Percentiles rank a stretch among this genome's conserved stretches.
These are phyloP conservation scores for Cryptococcus sp. DNA, from an alignment of 1,284 basidiomycete species.

Conservation along the genomic window DNA sequence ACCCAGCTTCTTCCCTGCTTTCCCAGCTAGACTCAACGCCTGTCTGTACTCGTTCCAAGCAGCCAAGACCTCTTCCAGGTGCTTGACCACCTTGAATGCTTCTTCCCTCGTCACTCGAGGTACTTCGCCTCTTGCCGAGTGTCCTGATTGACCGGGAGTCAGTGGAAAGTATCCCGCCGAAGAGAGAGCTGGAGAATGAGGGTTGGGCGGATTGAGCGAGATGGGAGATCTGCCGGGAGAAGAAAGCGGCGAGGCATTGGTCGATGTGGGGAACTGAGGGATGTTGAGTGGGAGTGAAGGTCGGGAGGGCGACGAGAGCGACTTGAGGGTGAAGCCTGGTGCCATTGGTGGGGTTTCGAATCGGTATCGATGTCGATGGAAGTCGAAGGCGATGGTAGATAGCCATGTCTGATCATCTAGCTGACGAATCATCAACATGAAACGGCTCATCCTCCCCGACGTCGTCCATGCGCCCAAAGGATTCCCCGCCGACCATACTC, in stretches of 20 bases:
- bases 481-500: too few relatives aligned
- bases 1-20: constrained; percentile 19
- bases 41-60: constrained; percentile 28
- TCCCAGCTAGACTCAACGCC: constrained; percentile 9
- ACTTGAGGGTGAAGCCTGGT: constrained; percentile 1
- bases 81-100: constrained; percentile 21
- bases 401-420: neutral
- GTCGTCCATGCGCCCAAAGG: too few relatives aligned
- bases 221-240: constrained; percentile 1
- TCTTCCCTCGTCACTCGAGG: constrained; percentile 11
- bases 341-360: neutral
- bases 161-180: neutral
- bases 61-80: constrained; percentile 17
- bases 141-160: neutral
- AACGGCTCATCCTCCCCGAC: too few relatives aligned
- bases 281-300: neutral
- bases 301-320: constrained; percentile 1
- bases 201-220: neutral
- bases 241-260: neutral
- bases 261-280: neutral
- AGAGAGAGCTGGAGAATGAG: too few relatives aligned
- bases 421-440: too few relatives aligned
- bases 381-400: neutral
- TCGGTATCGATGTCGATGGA: neutral
- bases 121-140: constrained; percentile 1